Evolutionary conservation across 495 filamentous ascomycete genomes (phyloP), one percentile per base, ranked within the genome.

Genomic region (Amniculicola lignicola): DNA sequence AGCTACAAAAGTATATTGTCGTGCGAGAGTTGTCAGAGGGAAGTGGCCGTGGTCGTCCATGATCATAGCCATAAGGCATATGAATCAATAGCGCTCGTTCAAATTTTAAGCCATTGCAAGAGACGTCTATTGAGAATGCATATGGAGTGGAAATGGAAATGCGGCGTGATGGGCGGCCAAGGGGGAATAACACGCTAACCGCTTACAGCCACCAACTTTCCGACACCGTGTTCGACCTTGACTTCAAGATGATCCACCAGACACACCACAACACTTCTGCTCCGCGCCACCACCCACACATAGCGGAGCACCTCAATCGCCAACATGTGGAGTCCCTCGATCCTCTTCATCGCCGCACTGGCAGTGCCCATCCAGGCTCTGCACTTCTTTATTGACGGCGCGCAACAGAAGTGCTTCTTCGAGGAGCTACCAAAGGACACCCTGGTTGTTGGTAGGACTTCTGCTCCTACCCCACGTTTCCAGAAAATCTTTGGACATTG

Each of bases 371-470:
- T 84, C 41, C 83, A 89, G 58, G 90, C 89, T 33, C 82, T 98
- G 51, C 90, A 95, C 82, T 96, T 98, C 81, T 96, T 88, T 77
- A 83, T 97, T 71, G 91, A 97, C 66, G 87, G 86, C 60, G 79
- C 81, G 14, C 75, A 77, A 61, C 80, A 84, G 59, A 90, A 88
- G 69, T 98, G 93, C 74, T 97, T 98, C 83, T 96, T 87, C 74
- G 93, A 98, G 77, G 94, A 97, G 72, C 81, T 98, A 39, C 94
- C 91, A 42, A 96, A 97, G 75, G 94, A 96, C 74, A 98, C 93
- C 1, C 74, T 98, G 12, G 92, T 98, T 42, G 90, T 95, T 36
- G 93, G 86, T 88, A 76, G 54, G 78, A 18, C 16, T 37, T 4
- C 23, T 23, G 7, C n/a, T 59, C 16, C 14, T 23, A 45, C 18